These are phyloP conservation scores for Yamadazyma diospyri DNA, from an alignment of 1,139 yeast species.

Conservation along the genomic window DNA sequence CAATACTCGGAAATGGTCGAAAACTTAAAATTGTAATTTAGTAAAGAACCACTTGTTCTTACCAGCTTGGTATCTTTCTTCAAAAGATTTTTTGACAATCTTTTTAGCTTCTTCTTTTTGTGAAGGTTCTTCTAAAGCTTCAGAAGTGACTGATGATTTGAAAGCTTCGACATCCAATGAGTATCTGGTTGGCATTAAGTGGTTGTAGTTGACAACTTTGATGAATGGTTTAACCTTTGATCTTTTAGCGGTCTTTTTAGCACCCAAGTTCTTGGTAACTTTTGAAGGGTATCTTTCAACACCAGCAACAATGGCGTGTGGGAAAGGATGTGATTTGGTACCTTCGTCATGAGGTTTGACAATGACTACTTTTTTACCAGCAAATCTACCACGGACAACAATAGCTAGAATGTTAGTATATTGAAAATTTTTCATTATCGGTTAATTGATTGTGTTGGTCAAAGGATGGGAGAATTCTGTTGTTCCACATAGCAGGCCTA, in stretches of 20 bases:
- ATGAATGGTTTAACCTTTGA: conserved; percentile 99
- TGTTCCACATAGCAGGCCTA: too few relatives aligned
- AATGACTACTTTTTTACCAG: conserved; percentile 99
- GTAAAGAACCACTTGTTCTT: conserved; percentile 99
- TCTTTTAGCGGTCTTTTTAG: conserved; percentile 96
- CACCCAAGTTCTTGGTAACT: conserved; percentile 93
- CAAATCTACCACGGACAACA: conserved; percentile 99
- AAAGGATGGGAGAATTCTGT: too few relatives aligned
- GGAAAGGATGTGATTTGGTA: conserved; percentile 97
- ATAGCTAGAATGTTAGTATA: conserved; percentile 64
- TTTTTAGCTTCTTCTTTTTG: conserved; percentile 99
- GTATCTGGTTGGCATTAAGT: conserved; percentile 99
- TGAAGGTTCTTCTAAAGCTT: conserved; percentile 95
- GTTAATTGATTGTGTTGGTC: background rate
- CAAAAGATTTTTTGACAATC: conserved; percentile 98
- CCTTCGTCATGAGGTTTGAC: conserved; percentile 99
- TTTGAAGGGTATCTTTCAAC: conserved; percentile 98
- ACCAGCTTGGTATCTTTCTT: conserved; percentile 99
- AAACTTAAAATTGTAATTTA: conserved; percentile 90
- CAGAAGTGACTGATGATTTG: conserved; percentile 88
- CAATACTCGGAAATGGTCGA: background rate
- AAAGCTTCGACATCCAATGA: conserved; percentile 94
- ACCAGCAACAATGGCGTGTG: conserved; percentile 99
- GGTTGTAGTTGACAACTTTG: conserved; percentile 99
- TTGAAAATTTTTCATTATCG: conserved; percentile 1